Conservation (phyloP, 257 asterid genomes). For the Capsicum pubescens region DNA sequence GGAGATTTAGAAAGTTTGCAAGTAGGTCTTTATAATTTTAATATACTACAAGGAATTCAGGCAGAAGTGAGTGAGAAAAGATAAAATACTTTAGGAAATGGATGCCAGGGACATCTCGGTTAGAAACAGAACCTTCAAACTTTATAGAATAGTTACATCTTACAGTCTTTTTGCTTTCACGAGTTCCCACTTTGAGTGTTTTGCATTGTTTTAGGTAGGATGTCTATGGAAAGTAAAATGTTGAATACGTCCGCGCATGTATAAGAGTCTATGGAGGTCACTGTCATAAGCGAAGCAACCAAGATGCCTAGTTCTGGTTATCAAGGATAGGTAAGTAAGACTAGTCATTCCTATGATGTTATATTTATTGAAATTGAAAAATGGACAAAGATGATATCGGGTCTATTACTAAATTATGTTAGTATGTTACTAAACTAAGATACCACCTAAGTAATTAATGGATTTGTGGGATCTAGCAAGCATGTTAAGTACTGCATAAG, state of each 20-base stretch:
- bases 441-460: not conserved
- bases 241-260: not conserved
- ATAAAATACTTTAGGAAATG: not conserved
- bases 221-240: not conserved
- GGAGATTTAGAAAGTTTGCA: not conserved
- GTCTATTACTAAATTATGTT: not conserved
- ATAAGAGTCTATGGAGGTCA: not conserved
- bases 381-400: not conserved
- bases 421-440: not conserved
- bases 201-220: not conserved
- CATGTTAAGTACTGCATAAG: slow-evolving; percentile 6
- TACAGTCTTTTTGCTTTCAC: not conserved
- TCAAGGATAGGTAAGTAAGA: slow-evolving; percentile 3
- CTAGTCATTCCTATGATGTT: not conserved
- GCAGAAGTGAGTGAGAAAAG: not conserved
- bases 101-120: not conserved
- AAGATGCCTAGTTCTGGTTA: not conserved
- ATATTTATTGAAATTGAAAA: not conserved
- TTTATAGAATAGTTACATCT: too few relatives aligned
- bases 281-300: not conserved
- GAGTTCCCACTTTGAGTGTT: not conserved
- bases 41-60: not conserved
- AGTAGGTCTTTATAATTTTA: not conserved
- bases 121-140: not conserved
- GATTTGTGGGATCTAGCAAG: not conserved